Base-by-base conservation (phyloP, 2,329 filamentous ascomycete genomes). In the Fusarium cicatricum region DNA sequence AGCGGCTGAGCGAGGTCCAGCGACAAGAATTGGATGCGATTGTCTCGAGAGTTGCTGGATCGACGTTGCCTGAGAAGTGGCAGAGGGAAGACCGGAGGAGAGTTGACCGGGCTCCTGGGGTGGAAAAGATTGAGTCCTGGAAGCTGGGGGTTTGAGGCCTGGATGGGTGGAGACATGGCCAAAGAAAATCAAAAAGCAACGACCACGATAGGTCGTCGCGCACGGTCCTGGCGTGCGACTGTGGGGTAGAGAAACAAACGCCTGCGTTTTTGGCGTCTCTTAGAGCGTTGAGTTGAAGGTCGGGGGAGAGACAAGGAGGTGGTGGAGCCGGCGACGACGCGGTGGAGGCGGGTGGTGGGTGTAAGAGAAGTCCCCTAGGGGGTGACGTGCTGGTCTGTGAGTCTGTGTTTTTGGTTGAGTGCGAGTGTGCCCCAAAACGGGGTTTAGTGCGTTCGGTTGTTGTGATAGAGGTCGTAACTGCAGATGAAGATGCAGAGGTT, bases 61-160 rank as follows among this genome's bases (percentile, higher is more conserved):
- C 38, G 59, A 47, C 36, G 60, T 48, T 53, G 37, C 54, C 36
- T 32, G 19, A 36, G 53, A 53, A 52, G 52, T 61, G 64, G 19
- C 52, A 56, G 64, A 60, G 62, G 48, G 58, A 66, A 55, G 59
- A 63, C 55, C 56, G 36, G 49, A 52, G 45, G 38, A 39, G 39
- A 60, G 46, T 37, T 48, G 53, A 56, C 55, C 33, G 41, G 47
- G 61, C 57, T 52, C 51, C 52, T 51, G 64, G 64, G 55, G 55
- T 52, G 55, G 62, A 54, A 65, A 52, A 63, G 53, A 56, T 62
- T 36, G 52, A 64, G 62, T 53, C 54, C 53, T 62, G 55, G 65
- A 68, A 68, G 55, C 65, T 68, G 65, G 65, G 61, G 64, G 63
- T 67, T 65, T 62, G 65, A 67, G 52, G 57, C 62, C 47, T 49